Conservation (phyloP, 805 yeast genomes). For the Helenozyma rhizophorensis region DNA sequence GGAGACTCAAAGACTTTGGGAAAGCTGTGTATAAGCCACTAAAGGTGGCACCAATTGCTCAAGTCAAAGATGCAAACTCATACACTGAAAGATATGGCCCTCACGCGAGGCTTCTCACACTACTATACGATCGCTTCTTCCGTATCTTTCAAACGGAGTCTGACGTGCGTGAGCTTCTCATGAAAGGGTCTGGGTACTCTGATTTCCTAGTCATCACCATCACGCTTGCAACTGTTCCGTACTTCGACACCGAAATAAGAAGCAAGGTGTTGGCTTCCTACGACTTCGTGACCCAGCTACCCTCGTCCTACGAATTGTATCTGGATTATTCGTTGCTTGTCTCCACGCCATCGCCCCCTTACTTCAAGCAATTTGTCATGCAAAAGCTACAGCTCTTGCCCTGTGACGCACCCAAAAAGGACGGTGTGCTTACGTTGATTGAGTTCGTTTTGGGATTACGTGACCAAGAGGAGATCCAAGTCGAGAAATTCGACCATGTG, state of each 20-base stretch:
- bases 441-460: constrained; percentile 77
- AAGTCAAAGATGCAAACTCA: background rate
- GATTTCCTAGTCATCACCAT: constrained; percentile 52
- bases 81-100: constrained; percentile 15
- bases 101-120: constrained; percentile 19
- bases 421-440: constrained; percentile 70
- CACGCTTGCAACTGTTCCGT: constrained; percentile 36
- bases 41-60: constrained; percentile 12
- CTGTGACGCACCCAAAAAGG: constrained; percentile 43
- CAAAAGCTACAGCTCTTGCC: constrained; percentile 51
- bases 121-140: constrained; percentile 28
- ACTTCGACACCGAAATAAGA: constrained; percentile 12
- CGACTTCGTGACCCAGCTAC: constrained; percentile 31
- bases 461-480: constrained; percentile 63
- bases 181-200: constrained; percentile 64
- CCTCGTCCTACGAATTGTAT: constrained; percentile 67
- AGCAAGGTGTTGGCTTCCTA: constrained; percentile 9
- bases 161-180: constrained; percentile 49
- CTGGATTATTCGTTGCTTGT: constrained; percentile 57
- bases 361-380: constrained; percentile 46
- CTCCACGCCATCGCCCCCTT: constrained; percentile 42
- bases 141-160: constrained; percentile 35
- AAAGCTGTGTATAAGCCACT: constrained; percentile 21
- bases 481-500: constrained; percentile 63
- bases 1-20: constrained; percentile 51